Conservation (phyloP, 768 basidiomycete species). For the Strobilomyces dryophilus region DNA sequence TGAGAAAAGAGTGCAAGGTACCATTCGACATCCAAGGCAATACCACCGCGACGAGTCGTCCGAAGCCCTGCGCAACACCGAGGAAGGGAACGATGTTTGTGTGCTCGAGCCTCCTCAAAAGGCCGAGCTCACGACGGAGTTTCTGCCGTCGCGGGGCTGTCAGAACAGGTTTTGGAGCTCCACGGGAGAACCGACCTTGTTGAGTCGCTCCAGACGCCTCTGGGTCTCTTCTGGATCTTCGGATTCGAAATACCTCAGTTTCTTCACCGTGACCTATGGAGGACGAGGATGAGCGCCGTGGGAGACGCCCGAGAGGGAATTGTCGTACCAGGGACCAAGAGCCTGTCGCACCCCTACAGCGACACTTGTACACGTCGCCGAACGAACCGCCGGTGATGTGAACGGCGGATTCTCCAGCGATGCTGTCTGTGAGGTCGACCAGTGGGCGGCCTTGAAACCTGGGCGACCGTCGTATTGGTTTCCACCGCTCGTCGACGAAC, state of each 20-base stretch:
- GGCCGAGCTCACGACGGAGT: not conserved
- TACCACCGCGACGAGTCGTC: not conserved
- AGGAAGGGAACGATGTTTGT: not conserved
- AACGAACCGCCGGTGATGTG: not conserved
- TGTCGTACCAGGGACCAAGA: not conserved
- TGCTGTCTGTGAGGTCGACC: not conserved
- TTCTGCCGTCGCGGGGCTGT: not conserved
- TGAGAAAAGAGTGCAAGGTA: not conserved
- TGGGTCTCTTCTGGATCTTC: not conserved
- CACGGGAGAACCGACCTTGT: not conserved
- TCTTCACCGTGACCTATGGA: not conserved
- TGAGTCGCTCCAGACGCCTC: not conserved
- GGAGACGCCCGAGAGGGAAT: not conserved
- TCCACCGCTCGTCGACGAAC: no score
- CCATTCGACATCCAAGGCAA: not conserved
- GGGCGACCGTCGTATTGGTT: not conserved
- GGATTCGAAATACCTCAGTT: not conserved
- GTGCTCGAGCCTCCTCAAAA: not conserved
- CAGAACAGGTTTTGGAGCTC: no score
- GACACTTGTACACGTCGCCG: constrained; percentile 6
- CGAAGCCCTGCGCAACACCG: not conserved
- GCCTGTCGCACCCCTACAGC: not conserved
- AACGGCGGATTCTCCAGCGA: not conserved
- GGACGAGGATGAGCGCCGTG: not conserved
- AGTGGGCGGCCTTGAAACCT: not conserved